Percentiles rank a stretch among this genome's conserved stretches.
These are phyloP conservation scores for Ceratocystis huliohia DNA, from an alignment of 2,329 filamentous ascomycete species.

Conservation along the genomic window DNA sequence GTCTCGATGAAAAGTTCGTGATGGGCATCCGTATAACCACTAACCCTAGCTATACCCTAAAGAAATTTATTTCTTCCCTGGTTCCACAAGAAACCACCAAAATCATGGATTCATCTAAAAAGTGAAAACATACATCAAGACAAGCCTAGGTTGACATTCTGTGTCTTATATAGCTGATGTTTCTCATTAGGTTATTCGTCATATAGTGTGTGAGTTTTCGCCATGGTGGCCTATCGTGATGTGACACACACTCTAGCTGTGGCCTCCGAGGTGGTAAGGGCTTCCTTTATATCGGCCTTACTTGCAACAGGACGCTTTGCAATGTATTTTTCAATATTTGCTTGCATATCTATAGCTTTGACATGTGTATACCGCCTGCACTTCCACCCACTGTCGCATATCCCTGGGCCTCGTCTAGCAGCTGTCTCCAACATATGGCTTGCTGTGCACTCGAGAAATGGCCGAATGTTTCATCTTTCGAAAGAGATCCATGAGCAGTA, in stretches of 20 bases:
- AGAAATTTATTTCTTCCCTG: neutral
- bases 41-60: neutral
- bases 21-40: neutral
- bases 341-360: neutral
- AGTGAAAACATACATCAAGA: too few species aligned
- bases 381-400: slow-evolving; percentile 33
- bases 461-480: slow-evolving; percentile 32
- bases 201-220: neutral
- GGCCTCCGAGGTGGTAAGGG: too few species aligned
- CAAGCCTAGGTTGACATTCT: neutral
- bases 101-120: too few species aligned
- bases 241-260: neutral
- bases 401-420: slow-evolving; percentile 38
- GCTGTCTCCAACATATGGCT: slow-evolving; percentile 39
- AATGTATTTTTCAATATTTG: neutral
- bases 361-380: slow-evolving; percentile 30
- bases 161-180: neutral
- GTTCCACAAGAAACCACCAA: neutral
- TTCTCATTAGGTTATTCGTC: neutral
- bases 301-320: neutral
- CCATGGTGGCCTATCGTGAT: neutral
- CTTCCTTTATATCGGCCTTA: neutral
- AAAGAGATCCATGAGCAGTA: slow-evolving; percentile 35
- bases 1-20: neutral
- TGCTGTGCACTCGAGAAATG: slow-evolving; percentile 34